Percentiles rank a stretch among this genome's conserved stretches.
phyloP scores from a whole-genome alignment of 2,329 filamentous ascomycete species.

The Alternaria sp. region DNA sequence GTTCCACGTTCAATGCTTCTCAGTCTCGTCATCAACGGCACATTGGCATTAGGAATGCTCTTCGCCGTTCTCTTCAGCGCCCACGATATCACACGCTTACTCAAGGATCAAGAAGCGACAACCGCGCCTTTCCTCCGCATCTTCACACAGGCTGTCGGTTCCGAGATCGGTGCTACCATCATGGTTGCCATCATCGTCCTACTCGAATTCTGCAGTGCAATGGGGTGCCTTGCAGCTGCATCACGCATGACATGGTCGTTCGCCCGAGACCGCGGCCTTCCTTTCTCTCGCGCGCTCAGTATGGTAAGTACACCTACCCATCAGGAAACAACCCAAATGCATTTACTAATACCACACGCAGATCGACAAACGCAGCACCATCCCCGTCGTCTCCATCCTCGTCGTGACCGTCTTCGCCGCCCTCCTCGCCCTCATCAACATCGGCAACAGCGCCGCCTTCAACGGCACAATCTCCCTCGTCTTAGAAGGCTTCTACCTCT shows the following conservation, averaged over 20 bases:
- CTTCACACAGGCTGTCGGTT: conserved; percentile 48
- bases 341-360: conserved; percentile 18
- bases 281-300: conserved; percentile 42
- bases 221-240: conserved; percentile 51
- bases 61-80: conserved; percentile 52
- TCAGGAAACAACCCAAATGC: background rate
- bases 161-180: conserved; percentile 52
- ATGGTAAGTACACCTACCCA: conserved; percentile 24
- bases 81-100: conserved; percentile 32
- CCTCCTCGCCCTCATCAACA: conserved; percentile 59
- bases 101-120: conserved; percentile 20
- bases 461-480: conserved; percentile 46
- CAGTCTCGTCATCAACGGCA: conserved; percentile 51
- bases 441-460: conserved; percentile 53
- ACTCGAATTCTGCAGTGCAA: conserved; percentile 50
- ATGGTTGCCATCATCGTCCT: conserved; percentile 55
- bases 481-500: conserved; percentile 46
- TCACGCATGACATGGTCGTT: conserved; percentile 54
- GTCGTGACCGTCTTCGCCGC: conserved; percentile 53
- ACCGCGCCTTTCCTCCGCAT: conserved; percentile 59
- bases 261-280: conserved; percentile 52
- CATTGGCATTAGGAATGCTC: conserved; percentile 49
- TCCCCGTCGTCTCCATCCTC: conserved; percentile 57
- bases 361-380: conserved; percentile 45
- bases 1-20: conserved; percentile 53